These are phyloP conservation scores for Yamadazyma pseudoaaseri DNA, from an alignment of 1,139 yeast species.

Conservation along the genomic window DNA sequence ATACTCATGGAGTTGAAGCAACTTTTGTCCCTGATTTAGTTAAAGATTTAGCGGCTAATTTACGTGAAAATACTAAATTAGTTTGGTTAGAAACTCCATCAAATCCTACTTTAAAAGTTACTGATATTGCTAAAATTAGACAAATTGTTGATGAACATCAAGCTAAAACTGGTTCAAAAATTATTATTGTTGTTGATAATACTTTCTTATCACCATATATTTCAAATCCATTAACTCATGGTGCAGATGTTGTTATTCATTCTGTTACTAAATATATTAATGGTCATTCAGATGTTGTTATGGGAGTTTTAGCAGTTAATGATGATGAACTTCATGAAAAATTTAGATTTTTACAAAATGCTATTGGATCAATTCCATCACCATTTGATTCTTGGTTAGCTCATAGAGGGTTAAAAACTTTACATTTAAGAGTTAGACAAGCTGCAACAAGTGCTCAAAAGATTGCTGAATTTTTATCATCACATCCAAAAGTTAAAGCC, in stretches of 20 bases:
- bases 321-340: conserved; percentile 57
- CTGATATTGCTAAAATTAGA: conserved; percentile 67
- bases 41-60: conserved; percentile 53
- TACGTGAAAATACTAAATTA: conserved; percentile 63
- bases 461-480: conserved; percentile 65
- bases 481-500: conserved; percentile 52
- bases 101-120: conserved; percentile 78
- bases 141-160: conserved; percentile 48
- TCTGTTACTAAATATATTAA: conserved; percentile 89
- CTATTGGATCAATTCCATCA: conserved; percentile 86
- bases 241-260: conserved; percentile 87
- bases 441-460: conserved; percentile 65
- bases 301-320: conserved; percentile 81
- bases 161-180: conserved; percentile 43
- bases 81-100: conserved; percentile 93
- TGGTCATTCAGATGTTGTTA: conserved; percentile 90
- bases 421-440: conserved; percentile 76
- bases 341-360: conserved; percentile 79
- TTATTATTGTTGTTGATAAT: conserved; percentile 81
- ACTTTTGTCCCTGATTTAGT: conserved; percentile 67
- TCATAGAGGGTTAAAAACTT: conserved; percentile 87
- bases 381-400: conserved; percentile 93
- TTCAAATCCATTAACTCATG: conserved; percentile 78
- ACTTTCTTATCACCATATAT: conserved; percentile 93
- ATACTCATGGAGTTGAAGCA: conserved; percentile 72